Conservation (phyloP, 257 asterid genomes). For the Ilex aquifolium region DNA sequence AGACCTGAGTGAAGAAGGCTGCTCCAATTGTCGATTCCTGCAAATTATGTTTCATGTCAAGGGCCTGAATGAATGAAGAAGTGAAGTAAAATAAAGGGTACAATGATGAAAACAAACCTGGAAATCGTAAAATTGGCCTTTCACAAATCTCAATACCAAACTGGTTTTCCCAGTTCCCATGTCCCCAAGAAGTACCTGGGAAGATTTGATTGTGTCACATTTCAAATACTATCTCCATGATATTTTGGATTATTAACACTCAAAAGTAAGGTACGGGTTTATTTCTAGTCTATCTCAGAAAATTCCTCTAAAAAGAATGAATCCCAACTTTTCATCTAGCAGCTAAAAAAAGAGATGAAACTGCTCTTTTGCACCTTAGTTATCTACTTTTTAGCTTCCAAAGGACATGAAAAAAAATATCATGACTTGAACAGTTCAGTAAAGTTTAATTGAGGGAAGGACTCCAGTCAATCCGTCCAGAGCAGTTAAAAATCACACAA, state of each 20-base stretch:
- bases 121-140: conserved; percentile 27
- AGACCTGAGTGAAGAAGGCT: conserved; percentile 30
- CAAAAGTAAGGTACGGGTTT: too few species aligned
- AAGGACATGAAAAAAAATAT: too few species aligned
- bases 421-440: too few species aligned
- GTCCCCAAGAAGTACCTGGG: conserved; percentile 33
- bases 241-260: too few species aligned
- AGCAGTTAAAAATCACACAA: too few species aligned
- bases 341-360: background rate
- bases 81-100: background rate
- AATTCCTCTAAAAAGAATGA: too few species aligned
- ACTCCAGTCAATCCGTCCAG: too few species aligned
- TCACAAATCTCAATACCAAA: conserved; percentile 31
- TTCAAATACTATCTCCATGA: too few species aligned
- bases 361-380: too few species aligned
- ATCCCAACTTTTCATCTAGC: background rate
- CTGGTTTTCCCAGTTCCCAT: conserved; percentile 40
- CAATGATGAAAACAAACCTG: conserved; percentile 12
- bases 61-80: background rate
- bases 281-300: too few species aligned
- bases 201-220: background rate
- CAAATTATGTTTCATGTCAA: background rate
- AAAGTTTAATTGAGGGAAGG: too few species aligned
- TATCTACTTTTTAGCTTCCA: too few species aligned
- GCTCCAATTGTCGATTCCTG: conserved; percentile 39